These are phyloP conservation scores for Saccharomycopsis sp. DNA, from an alignment of 805 yeast species.

Conservation along the genomic window DNA sequence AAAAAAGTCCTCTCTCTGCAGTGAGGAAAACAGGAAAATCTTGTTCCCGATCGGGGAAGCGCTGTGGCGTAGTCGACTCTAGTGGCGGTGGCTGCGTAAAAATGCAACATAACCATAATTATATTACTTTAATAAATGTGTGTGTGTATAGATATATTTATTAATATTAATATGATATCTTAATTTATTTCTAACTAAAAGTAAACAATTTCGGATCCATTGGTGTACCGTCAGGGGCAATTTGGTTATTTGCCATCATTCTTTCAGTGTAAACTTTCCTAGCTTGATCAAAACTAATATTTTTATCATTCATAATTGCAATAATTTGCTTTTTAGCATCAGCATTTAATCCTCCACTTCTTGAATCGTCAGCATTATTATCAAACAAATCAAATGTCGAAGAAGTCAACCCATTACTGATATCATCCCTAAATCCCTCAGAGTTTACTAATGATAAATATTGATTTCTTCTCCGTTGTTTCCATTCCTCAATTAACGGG, in stretches of 20 bases:
- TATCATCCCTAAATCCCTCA: conserved; percentile 36
- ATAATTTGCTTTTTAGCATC: conserved; percentile 44
- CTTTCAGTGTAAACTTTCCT: conserved; percentile 41
- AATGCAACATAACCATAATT: too few relatives aligned
- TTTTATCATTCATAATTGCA: conserved; percentile 42
- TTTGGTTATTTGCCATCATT: conserved; percentile 42
- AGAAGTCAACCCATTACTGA: conserved; percentile 54
- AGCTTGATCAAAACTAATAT: conserved; percentile 62
- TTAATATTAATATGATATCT: too few relatives aligned
- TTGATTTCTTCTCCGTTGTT: neutral
- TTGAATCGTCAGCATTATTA: conserved; percentile 40
- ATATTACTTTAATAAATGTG: too few relatives aligned
- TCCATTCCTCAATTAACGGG: conserved; percentile 10
- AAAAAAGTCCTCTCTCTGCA: too few relatives aligned
- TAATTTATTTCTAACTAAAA: conserved; percentile 29
- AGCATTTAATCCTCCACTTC: conserved; percentile 65
- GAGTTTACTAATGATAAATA: neutral
- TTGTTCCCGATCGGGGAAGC: too few relatives aligned
- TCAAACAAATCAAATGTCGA: conserved; percentile 45
- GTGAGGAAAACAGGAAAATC: too few relatives aligned
- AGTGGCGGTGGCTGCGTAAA: too few relatives aligned
- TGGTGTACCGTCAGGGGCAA: conserved; percentile 63
- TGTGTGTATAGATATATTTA: too few relatives aligned
- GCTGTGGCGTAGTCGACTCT: too few relatives aligned
- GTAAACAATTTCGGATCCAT: conserved; percentile 58